Base-by-base conservation (phyloP, 2,329 filamentous ascomycete species). In the Ophiocordyceps robertsii region DNA sequence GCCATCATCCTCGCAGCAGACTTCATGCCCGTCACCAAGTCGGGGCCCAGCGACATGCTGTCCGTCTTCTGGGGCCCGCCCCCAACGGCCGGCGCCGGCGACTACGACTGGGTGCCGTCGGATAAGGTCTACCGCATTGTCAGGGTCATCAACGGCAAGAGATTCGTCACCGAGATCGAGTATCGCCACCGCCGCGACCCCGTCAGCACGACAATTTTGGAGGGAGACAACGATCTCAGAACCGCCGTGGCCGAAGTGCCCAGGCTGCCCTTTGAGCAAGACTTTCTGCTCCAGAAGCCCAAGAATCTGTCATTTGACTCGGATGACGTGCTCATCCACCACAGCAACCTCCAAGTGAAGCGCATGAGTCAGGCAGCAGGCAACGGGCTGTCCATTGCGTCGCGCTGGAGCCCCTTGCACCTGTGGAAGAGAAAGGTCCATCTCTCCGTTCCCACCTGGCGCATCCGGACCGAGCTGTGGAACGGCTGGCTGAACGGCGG, bases 401-500 rank as follows among this genome's bases (percentile, higher is more conserved):
- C 53, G 2, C 43, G 52, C 8, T 38, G 56, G 29, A 54, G 52
- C 29, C 53, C 54, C 1, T 35, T 52, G 5, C 46, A 50, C 3
- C 53, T 53, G 52, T 48, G 46, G 33, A 53, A 51, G 39, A 56
- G 47, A 43, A 44, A 52, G 29, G 52, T 60, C 10, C 58, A 59
- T 43, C 51, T 52, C 3, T 61, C 51, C 2, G 51, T 69, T 0
- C 68, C 68, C 0, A 72, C 69, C 8, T 68, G 67, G 46, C 63
- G 57, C 39, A 61, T 69, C 39, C 60, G 69, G n/a, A 69, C 67
- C 1, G 56, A 65, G 45, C 62, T 72, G 35, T 72, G 69, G 69
- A 67, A 67, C 44, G 58, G 61, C 13, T 72, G 69, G 69, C 65
- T 69, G 40, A 63, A 65, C 19, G 58, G 57, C 29, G 62, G 62